Evolutionary conservation across 2,329 filamentous ascomycete genomes (phyloP).

Genomic region (Alternaria ethzedia): DNA sequence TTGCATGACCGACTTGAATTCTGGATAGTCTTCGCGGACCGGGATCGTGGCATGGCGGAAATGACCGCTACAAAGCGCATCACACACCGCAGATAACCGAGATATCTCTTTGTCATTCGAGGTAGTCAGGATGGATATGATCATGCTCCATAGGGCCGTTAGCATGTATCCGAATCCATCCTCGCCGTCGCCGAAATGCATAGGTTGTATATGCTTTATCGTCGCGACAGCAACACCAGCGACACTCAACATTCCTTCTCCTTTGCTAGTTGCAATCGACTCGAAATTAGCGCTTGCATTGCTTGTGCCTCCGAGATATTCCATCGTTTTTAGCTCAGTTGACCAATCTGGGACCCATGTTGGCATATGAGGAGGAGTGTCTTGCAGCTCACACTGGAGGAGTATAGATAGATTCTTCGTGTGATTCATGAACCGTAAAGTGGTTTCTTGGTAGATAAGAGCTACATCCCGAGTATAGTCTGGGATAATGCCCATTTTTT

Average conservation of each 20-base stretch:
- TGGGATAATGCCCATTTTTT: accelerated
- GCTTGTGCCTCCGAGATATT: too few species aligned
- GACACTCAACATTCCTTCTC: background rate
- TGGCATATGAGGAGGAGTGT: background rate
- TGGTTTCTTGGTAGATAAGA: background rate
- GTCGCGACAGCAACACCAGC: background rate
- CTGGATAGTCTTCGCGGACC: accelerated
- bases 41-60: background rate
- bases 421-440: background rate
- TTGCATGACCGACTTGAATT: background rate
- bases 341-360: background rate
- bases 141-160: too few species aligned
- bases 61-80: accelerated
- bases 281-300: background rate
- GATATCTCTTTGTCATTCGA: background rate
- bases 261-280: background rate
- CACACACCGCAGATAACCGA: background rate
- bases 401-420: background rate
- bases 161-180: too few species aligned
- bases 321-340: accelerated
- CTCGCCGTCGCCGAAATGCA: accelerated
- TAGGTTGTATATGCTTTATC: accelerated
- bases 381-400: background rate
- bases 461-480: background rate
- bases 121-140: accelerated